Percentiles rank a stretch among this genome's conserved stretches.
Conservation (phyloP, 805 yeast genomes). For the Barnettozyma californica region DNA sequence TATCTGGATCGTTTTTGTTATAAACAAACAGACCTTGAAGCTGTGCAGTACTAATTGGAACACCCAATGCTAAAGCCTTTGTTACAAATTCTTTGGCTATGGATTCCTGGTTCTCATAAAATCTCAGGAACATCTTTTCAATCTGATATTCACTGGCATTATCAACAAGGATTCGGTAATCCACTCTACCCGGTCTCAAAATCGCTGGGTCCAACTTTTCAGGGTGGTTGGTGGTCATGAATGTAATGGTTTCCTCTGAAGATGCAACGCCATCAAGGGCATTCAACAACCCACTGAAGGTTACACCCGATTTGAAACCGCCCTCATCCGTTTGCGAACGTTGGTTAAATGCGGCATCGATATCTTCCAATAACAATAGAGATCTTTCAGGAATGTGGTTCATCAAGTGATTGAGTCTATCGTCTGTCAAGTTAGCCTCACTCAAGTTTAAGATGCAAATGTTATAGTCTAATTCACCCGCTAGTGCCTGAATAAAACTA, state of each 20-base stretch:
- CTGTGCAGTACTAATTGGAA: constrained; percentile 84
- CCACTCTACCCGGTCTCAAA: constrained; percentile 92
- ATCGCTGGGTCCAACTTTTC: constrained; percentile 90
- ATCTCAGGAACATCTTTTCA: constrained; percentile 77
- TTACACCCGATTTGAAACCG: constrained; percentile 84
- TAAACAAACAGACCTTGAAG: constrained; percentile 93
- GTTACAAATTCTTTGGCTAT: constrained; percentile 44
- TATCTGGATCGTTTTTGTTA: constrained; percentile 75
- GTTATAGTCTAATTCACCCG: constrained; percentile 93
- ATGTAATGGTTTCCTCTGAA: constrained; percentile 92
- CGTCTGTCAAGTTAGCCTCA: constrained; percentile 90
- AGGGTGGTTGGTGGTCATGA: constrained; percentile 98
- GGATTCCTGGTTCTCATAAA: constrained; percentile 61
- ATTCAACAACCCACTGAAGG: constrained; percentile 89
- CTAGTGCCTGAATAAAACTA: constrained; percentile 91
- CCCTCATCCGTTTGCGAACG: constrained; percentile 71
- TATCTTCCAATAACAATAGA: constrained; percentile 80
- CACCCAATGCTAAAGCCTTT: constrained; percentile 38
- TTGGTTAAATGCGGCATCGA: constrained; percentile 91
- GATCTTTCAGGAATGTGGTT: constrained; percentile 92
- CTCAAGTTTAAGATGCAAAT: constrained; percentile 89
- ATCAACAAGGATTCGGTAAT: constrained; percentile 72
- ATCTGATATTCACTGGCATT: constrained; percentile 86
- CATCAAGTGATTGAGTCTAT: constrained; percentile 89
- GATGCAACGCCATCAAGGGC: constrained; percentile 97